A percentile compares a stretch with the other conserved stretches of the same genome.
These are phyloP conservation scores for Cercospora janseana DNA, from an alignment of 2,329 filamentous ascomycete genomes.

Conservation along the genomic window DNA sequence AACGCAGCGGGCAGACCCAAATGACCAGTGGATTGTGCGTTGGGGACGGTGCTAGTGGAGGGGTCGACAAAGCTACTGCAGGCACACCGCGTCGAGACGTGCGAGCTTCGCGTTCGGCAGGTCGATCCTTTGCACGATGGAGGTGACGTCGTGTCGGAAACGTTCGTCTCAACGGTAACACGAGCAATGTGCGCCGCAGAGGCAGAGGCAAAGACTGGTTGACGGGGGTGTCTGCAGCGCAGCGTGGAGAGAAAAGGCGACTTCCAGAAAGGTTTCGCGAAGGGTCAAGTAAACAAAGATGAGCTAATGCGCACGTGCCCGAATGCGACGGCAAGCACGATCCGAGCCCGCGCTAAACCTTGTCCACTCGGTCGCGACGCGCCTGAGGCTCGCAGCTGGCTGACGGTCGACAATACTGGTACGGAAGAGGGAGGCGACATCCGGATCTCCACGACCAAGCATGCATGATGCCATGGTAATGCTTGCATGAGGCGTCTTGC, in stretches of 20 bases:
- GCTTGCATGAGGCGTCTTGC: background rate
- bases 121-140: background rate
- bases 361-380: no score
- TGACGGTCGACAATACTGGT: background rate
- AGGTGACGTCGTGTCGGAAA: background rate
- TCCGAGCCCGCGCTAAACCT: constrained; percentile 3
- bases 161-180: no score
- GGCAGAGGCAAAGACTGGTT: background rate
- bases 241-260: background rate
- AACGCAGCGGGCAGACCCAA: background rate
- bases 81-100: constrained; percentile 7
- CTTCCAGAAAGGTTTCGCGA: constrained; percentile 2
- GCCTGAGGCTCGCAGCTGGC: no score
- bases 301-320: constrained; percentile 1
- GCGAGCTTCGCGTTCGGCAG: constrained; percentile 5
- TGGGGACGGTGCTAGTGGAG: constrained; percentile 4
- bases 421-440: background rate
- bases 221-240: background rate
- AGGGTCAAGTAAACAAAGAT: constrained; percentile 6
- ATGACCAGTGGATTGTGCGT: background rate
- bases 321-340: background rate
- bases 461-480: background rate
- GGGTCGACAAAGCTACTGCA: constrained; percentile 13
- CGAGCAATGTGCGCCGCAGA: no score
- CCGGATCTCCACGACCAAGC: background rate